Evolutionary conservation across 805 yeast species (phyloP).

Genomic region (Clavispora asparagi): DNA sequence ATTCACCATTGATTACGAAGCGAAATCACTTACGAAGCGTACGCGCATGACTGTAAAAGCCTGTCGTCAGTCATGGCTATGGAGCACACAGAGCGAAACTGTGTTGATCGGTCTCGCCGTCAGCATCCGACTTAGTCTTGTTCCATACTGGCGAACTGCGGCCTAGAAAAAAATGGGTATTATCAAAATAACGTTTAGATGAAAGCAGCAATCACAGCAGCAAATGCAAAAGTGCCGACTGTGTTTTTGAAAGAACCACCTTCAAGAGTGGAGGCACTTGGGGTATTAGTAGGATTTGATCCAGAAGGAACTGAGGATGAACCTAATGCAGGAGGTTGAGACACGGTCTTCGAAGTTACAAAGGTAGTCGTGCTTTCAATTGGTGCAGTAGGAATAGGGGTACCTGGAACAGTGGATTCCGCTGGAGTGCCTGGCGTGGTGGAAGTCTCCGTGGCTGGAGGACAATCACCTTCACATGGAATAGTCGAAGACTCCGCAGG

Average conservation of each 20-base stretch:
- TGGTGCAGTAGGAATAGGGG: background rate
- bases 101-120: background rate
- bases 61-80: background rate
- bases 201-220: background rate
- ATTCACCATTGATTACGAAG: background rate
- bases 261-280: background rate
- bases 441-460: background rate
- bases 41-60: background rate
- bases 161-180: background rate
- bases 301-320: background rate
- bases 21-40: background rate
- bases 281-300: background rate
- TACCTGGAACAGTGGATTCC: no score
- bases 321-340: background rate
- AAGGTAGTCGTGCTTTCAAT: background rate
- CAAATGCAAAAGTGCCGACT: background rate
- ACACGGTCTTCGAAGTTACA: background rate
- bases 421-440: background rate
- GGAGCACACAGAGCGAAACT: background rate
- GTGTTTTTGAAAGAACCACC: background rate
- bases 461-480: background rate
- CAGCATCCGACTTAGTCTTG: background rate
- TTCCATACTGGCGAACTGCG: no score
- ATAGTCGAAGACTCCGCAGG: background rate
- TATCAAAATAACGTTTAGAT: background rate